Conservation (phyloP, 192 early-diverging fungal species). For the Cladochytrium replicatum region DNA sequence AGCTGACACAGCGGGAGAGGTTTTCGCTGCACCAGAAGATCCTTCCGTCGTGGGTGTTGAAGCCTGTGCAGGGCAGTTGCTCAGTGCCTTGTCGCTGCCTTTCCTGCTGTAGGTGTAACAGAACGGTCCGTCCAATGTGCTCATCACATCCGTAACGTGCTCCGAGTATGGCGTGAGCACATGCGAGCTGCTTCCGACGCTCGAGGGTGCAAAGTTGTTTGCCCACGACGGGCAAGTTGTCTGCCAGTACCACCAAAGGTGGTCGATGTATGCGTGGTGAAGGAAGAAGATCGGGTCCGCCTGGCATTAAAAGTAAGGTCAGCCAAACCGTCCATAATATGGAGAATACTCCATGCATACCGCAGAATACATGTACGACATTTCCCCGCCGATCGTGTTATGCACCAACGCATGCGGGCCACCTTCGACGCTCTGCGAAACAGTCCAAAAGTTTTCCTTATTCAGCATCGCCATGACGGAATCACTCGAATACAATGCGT, state of each 20-base stretch:
- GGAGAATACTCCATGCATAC: too few relatives aligned
- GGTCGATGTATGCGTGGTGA: slow-evolving; percentile 56
- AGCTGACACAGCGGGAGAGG: too few relatives aligned
- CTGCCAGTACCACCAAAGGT: slow-evolving; percentile 52
- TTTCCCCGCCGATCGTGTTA: slow-evolving; percentile 39
- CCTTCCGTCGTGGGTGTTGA: too few relatives aligned
- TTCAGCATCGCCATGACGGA: background rate
- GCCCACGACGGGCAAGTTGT: slow-evolving; percentile 19
- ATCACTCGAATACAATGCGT: background rate
- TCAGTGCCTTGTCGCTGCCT: too few relatives aligned
- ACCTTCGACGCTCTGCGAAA: slow-evolving; percentile 30
- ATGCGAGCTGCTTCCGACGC: background rate
- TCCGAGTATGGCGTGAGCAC: background rate
- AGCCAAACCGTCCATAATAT: too few relatives aligned
- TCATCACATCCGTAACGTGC: background rate
- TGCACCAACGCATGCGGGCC: slow-evolving; percentile 21
- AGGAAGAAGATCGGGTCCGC: slow-evolving; percentile 58
- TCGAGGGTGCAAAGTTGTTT: slow-evolving; percentile 1
- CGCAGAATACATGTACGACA: slow-evolving; percentile 42
- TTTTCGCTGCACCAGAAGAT: too few relatives aligned
- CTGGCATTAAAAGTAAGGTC: too few relatives aligned
- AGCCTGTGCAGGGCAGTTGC: too few relatives aligned
- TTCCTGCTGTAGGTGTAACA: slow-evolving; percentile 11
- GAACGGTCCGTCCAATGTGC: slow-evolving; percentile 1
- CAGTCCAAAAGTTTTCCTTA: slow-evolving; percentile 8